Conservation (phyloP, 768 basidiomycete genomes). For the Tulasnella sp. region DNA sequence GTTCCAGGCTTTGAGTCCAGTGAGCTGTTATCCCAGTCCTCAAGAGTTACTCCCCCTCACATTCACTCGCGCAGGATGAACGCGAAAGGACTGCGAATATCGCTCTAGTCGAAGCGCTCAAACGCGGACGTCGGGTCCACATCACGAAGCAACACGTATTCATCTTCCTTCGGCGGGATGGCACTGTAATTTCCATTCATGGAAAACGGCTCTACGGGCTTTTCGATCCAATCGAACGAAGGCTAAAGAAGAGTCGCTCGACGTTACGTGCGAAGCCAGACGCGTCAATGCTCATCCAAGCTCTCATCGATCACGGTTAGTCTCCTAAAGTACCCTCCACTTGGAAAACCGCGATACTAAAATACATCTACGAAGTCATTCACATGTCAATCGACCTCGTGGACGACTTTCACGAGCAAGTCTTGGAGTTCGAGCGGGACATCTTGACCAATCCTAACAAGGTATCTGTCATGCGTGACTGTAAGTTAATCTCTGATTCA, state of each 20-base stretch:
- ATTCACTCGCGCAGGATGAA: background rate
- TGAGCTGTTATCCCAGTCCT: background rate
- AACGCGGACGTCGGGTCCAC: background rate
- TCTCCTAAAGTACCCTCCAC: background rate
- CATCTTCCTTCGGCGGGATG: slow-evolving; percentile 1
- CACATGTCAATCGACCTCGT: background rate
- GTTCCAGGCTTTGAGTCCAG: background rate
- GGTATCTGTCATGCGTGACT: background rate
- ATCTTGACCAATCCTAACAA: background rate
- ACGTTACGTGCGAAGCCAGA: background rate
- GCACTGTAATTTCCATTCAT: slow-evolving; percentile 1
- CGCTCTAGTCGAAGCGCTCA: background rate
- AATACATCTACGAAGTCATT: background rate
- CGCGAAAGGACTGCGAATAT: background rate
- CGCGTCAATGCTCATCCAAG: background rate
- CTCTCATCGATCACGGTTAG: slow-evolving; percentile 7
- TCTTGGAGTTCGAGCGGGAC: background rate
- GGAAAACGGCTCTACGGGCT: background rate
- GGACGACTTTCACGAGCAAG: background rate
- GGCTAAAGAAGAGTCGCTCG: background rate
- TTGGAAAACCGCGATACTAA: background rate
- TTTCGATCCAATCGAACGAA: background rate
- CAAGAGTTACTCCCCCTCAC: background rate
- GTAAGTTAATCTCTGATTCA: background rate
- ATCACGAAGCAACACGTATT: background rate